phyloP scores from a whole-genome alignment of 371 early-diverging fungal species.

The Choanephora cucurbitarum region DNA sequence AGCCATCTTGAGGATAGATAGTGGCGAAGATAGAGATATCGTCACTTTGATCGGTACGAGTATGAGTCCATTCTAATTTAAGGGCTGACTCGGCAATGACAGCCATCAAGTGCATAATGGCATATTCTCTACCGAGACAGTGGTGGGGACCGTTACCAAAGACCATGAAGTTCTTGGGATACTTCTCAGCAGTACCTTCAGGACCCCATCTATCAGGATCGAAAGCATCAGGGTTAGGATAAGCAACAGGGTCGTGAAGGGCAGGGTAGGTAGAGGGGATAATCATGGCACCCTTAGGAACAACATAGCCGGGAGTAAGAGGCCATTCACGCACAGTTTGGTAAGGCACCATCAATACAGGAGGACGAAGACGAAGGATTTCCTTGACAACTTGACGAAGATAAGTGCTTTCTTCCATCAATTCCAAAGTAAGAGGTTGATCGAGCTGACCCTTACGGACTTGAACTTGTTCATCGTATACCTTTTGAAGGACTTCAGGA shows the following conservation, averaged over 20 bases:
- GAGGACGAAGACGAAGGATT: conserved; percentile 51
- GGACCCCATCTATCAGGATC: conserved; percentile 46
- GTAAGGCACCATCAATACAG: conserved; percentile 58
- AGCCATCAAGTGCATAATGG: conserved; percentile 41
- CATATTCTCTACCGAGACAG: conserved; percentile 45
- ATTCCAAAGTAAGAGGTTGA: conserved; percentile 36
- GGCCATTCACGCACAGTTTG: conserved; percentile 50
- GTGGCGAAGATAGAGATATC: conserved; percentile 58
- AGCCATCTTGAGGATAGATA: conserved; percentile 56
- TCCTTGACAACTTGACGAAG: conserved; percentile 55
- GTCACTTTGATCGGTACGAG: conserved; percentile 46
- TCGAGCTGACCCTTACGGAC: conserved; percentile 36
- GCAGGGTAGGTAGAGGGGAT: conserved; percentile 46
- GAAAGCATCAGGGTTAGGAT: conserved; percentile 41
- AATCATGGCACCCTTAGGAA: conserved; percentile 47
- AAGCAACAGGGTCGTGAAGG: conserved; percentile 38
- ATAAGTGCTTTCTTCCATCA: conserved; percentile 46
- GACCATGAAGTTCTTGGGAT: conserved; percentile 43
- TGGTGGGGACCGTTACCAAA: conserved; percentile 45
- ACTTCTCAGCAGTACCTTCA: conserved; percentile 34
- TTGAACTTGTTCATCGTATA: conserved; percentile 44
- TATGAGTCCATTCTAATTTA: conserved; percentile 39
- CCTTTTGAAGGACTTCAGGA: conserved; percentile 47
- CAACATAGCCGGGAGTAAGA: conserved; percentile 43
- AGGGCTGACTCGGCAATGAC: conserved; percentile 32